These are phyloP conservation scores for Hamamelis virginiana DNA, from an alignment of 164 flowering plant species.

Conservation along the genomic window DNA sequence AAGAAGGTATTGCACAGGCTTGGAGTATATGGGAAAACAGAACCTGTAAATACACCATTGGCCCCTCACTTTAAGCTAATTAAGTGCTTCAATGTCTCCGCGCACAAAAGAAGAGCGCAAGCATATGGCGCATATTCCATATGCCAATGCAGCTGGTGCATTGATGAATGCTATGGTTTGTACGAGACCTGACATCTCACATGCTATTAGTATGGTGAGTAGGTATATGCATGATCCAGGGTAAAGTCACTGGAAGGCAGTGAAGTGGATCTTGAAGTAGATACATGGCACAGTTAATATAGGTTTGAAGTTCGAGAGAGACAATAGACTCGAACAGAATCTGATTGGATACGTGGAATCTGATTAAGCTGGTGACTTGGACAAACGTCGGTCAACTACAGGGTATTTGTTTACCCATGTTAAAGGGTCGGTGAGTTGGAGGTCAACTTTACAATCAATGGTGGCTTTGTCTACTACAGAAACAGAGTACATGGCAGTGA, in stretches of 20 bases:
- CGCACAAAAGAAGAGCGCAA: background rate
- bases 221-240: too few relatives aligned
- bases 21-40: background rate
- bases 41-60: background rate
- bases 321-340: background rate
- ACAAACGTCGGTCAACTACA: background rate
- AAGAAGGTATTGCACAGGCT: background rate
- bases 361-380: background rate
- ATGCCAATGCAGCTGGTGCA: background rate
- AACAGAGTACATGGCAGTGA: background rate
- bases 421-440: background rate
- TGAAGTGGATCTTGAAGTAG: too few relatives aligned
- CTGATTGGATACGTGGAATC: background rate
- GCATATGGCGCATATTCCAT: background rate
- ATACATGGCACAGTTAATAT: background rate
- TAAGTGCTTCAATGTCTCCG: background rate
- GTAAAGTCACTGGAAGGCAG: too few relatives aligned
- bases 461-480: slow-evolving; percentile 1
- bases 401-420: slow-evolving; percentile 2
- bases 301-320: background rate
- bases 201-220: too few relatives aligned
- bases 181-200: too few relatives aligned
- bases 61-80: slow-evolving; percentile 1
- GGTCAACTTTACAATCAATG: background rate
- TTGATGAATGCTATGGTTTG: background rate